A percentile compares a stretch with the other conserved stretches of the same genome.
phyloP scores from a whole-genome alignment of 495 filamentous ascomycete species.

The Tuber borchii region DNA sequence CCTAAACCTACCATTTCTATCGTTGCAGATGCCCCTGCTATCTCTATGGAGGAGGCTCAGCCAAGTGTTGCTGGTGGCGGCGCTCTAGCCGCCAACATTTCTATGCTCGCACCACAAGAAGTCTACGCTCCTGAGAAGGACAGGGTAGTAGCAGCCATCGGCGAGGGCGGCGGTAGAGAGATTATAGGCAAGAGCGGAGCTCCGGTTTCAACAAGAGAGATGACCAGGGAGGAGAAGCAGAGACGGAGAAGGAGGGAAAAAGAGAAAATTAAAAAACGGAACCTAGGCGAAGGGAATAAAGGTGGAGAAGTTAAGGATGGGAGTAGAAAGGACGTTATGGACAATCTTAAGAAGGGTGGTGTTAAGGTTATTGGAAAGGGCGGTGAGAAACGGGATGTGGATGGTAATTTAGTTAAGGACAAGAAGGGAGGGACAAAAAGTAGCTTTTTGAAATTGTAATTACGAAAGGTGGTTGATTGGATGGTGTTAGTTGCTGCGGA shows the following conservation, averaged over 20 bases:
- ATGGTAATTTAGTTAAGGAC: constrained; percentile 63
- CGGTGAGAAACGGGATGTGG: constrained; percentile 73
- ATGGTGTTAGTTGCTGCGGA: background rate
- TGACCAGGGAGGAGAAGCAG: constrained; percentile 81
- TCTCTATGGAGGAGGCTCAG: constrained; percentile 91
- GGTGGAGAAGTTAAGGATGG: constrained; percentile 62
- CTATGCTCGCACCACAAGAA: constrained; percentile 86
- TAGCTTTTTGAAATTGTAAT: constrained; percentile 40
- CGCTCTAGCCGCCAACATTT: constrained; percentile 54
- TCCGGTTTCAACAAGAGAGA: constrained; percentile 75
- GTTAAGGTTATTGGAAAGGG: constrained; percentile 89
- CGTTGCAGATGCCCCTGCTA: constrained; percentile 78
- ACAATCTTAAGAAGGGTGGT: constrained; percentile 76
- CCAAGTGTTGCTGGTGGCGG: constrained; percentile 70
- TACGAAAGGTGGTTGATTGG: background rate
- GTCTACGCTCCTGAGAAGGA: constrained; percentile 75
- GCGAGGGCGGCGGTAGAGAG: constrained; percentile 52
- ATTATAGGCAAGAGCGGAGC: constrained; percentile 74
- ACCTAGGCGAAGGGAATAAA: constrained; percentile 47
- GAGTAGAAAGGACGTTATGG: constrained; percentile 63
- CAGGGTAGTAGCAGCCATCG: constrained; percentile 42
- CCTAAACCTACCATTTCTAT: constrained; percentile 71
- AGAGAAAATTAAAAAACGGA: constrained; percentile 40
- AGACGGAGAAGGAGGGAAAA: constrained; percentile 57
- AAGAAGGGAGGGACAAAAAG: constrained; percentile 27